Evolutionary conservation across 2,329 filamentous ascomycete species (phyloP), one percentile per base, ranked within the genome.

Genomic region (Laburnicola sp.): DNA sequence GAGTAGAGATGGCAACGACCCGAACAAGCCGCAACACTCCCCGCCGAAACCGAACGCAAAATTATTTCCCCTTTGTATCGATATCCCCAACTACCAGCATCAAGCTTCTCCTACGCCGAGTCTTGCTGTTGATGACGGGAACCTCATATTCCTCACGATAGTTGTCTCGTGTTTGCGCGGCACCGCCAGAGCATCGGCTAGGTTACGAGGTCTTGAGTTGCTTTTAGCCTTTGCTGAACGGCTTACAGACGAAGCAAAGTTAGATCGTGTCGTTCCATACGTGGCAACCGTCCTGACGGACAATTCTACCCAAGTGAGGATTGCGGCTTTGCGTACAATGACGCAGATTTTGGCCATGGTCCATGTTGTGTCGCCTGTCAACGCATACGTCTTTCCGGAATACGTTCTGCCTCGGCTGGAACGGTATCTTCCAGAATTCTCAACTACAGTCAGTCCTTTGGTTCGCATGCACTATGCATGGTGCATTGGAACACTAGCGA

Each of bases 391-490:
- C n/a, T 86, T 86, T 60, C 82, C 83, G 0, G 84, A 86, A 60
- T 87, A 86, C 69, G 80, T 87, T 25, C 80, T 86, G 35, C 83
- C 82, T 3, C 76, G 80, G 28, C 67, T 87, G 10, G 80, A 82
- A 49, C 74, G 76, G 4, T 85, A 87, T 60, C 75, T 86, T 21
- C 73, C 78, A 5, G 76, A 76, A 37, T 76, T 77, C 40, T 62
- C 63, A 8, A 48, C 54, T 1, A 59, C 64, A 28, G 80, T 82
- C 26, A 87, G 82, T 47, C 75, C 89, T 0, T 73, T 96, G 21
- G 87, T 97, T 9, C 84, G 94, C 51, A 91, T 91, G 41, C 94
- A 92, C 0, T 97, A 97, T 73, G 94, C 94, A 7, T 91, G 92
- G 3, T 97, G 91, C 65, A 80, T 99, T 23, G 91, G 93, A 2